phyloP scores from a whole-genome alignment of 257 asterid genomes.

The Rubia yunnanensis region DNA sequence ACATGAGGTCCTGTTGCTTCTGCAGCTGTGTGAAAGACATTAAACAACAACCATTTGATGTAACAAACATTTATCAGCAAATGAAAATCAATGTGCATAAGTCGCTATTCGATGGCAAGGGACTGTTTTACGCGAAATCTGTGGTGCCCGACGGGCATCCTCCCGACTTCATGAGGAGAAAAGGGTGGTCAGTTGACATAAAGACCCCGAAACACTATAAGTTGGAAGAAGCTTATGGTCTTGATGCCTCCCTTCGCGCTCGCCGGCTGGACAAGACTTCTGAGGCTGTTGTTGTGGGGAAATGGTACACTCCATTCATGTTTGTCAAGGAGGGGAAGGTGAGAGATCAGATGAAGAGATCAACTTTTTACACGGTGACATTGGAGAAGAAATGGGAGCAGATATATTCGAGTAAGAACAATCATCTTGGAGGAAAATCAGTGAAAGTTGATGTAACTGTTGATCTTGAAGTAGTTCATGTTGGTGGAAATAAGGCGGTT shows the following conservation, averaged over 20 bases:
- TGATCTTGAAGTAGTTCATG: conserved; percentile 26
- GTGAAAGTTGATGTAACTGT: conserved; percentile 1
- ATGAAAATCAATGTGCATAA: background rate
- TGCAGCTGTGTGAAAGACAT: background rate
- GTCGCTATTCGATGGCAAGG: background rate
- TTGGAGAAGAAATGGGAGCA: background rate
- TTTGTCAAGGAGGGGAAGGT: background rate
- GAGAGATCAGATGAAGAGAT: background rate
- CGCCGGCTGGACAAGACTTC: background rate
- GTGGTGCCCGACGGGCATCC: background rate
- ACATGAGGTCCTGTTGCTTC: background rate
- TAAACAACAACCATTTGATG: background rate
- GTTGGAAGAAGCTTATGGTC: background rate
- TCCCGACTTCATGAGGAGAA: conserved; percentile 3
- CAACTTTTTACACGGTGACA: background rate
- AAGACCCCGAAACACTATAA: background rate
- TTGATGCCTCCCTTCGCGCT: background rate
- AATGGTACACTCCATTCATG: conserved; percentile 1
- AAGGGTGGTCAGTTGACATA: background rate
- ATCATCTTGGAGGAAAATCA: background rate
- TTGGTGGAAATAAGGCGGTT: conserved; percentile 23
- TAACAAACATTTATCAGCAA: background rate
- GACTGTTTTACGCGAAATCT: background rate
- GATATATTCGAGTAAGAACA: background rate
- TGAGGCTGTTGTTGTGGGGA: conserved; percentile 2